phyloP scores from a whole-genome alignment of 192 early-diverging fungal genomes.

The Coemansia sp. region DNA sequence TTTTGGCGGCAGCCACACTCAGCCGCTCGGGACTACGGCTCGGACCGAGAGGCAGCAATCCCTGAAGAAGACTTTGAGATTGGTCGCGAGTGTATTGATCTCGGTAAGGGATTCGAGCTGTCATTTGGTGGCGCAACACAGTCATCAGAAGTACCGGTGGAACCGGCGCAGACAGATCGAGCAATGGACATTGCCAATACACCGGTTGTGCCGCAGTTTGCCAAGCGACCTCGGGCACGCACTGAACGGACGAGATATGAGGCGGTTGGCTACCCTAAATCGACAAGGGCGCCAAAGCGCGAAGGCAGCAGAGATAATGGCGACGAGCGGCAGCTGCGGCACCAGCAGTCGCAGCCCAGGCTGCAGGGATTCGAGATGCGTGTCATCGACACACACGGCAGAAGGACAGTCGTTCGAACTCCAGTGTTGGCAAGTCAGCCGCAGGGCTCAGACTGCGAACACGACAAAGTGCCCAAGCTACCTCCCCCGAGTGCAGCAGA shows the following conservation, averaged over 20 bases:
- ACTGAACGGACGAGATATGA: slow-evolving; percentile 28
- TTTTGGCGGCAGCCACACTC: slow-evolving; percentile 3
- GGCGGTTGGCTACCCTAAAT: slow-evolving; percentile 35
- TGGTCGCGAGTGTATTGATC: slow-evolving; percentile 4
- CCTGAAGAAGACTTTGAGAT: slow-evolving; percentile 4
- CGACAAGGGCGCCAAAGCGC: slow-evolving; percentile 18
- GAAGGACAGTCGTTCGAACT: slow-evolving; percentile 30
- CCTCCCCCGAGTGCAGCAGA: slow-evolving; percentile 42
- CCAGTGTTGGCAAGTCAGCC: slow-evolving; percentile 21
- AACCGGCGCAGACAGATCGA: not conserved
- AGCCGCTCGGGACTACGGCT: slow-evolving; percentile 2
- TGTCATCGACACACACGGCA: slow-evolving; percentile 41
- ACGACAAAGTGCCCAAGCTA: slow-evolving; percentile 16
- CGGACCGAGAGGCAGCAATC: slow-evolving; percentile 4
- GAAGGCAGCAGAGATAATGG: not conserved
- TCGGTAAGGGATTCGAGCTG: slow-evolving; percentile 8
- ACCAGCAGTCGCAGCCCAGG: slow-evolving; percentile 17
- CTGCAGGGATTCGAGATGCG: slow-evolving; percentile 48
- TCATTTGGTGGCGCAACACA: slow-evolving; percentile 2
- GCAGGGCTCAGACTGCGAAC: slow-evolving; percentile 1
- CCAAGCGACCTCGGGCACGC: slow-evolving; percentile 8
- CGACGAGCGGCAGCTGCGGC: not conserved
- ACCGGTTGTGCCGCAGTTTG: slow-evolving; percentile 13
- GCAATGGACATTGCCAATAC: slow-evolving; percentile 11
- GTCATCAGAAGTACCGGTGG: not conserved